Evolutionary conservation across 2,329 filamentous ascomycete genomes (phyloP).

Genomic region (Gyromitra esculenta): DNA sequence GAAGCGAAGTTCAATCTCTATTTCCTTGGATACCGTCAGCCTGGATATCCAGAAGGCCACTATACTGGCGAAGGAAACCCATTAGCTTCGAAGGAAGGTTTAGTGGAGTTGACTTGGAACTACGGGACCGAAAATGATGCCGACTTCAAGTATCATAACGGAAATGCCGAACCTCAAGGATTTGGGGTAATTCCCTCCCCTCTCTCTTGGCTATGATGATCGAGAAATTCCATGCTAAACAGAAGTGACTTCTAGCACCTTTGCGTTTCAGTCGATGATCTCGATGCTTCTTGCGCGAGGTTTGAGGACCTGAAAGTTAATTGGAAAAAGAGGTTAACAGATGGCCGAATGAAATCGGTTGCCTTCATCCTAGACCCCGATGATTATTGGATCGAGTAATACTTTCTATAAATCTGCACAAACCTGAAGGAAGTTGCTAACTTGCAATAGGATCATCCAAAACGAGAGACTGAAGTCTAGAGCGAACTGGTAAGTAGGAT

Average conservation of each 20-base stretch:
- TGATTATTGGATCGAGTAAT: constrained; percentile 78
- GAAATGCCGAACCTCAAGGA: constrained; percentile 89
- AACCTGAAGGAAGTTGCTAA: constrained; percentile 31
- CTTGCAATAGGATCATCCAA: constrained; percentile 71
- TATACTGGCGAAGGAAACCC: constrained; percentile 68
- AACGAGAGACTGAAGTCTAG: constrained; percentile 73
- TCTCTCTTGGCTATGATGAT: not conserved
- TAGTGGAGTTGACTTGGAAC: constrained; percentile 90
- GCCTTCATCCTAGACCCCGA: constrained; percentile 92
- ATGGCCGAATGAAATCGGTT: constrained; percentile 88
- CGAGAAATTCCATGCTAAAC: constrained; percentile 4
- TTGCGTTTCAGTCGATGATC: constrained; percentile 78
- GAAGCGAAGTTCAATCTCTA: constrained; percentile 86
- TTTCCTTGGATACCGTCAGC: constrained; percentile 81
- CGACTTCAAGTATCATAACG: constrained; percentile 86
- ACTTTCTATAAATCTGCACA: constrained; percentile 1
- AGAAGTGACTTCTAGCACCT: constrained; percentile 47
- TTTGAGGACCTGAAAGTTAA: constrained; percentile 83
- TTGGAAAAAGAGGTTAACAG: constrained; percentile 96
- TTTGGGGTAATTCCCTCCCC: constrained; percentile 74
- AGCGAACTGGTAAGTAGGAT: constrained; percentile 48
- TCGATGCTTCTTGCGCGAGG: constrained; percentile 85
- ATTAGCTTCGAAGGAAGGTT: constrained; percentile 76
- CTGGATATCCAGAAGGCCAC: constrained; percentile 64
- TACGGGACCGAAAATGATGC: constrained; percentile 86